Conservation (phyloP, 805 yeast genomes). For the Wickerhamomyces canadensis region DNA sequence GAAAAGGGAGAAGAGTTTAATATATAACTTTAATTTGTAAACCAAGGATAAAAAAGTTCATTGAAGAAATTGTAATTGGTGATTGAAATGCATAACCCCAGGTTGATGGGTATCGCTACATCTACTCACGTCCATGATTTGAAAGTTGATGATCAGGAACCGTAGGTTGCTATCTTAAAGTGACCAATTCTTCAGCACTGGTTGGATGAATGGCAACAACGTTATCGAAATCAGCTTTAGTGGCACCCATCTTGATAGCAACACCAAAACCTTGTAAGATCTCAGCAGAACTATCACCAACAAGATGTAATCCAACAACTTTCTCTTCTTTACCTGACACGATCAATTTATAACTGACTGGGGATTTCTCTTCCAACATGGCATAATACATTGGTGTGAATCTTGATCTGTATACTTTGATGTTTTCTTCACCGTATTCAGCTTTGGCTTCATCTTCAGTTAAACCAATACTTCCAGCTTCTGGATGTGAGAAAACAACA, state of each 20-base stretch:
- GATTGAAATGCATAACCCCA: no score
- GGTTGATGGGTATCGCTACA: no score
- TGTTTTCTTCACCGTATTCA: conserved; percentile 71
- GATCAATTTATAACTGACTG: conserved; percentile 81
- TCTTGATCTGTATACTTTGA: conserved; percentile 76
- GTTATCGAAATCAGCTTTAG: conserved; percentile 89
- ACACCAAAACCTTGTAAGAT: conserved; percentile 98
- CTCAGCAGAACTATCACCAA: conserved; percentile 89
- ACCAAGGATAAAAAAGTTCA: not conserved
- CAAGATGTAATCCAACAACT: conserved; percentile 91
- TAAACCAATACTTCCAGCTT: conserved; percentile 90
- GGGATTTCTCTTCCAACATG: conserved; percentile 71
- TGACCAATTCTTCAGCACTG: conserved; percentile 95
- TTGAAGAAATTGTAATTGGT: no score
- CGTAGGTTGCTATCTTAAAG: conserved; percentile 32
- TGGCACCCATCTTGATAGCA: conserved; percentile 98
- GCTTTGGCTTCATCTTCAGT: conserved; percentile 72
- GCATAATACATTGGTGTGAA: conserved; percentile 94
- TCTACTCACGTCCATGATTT: no score
- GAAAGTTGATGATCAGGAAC: no score
- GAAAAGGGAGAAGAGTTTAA: not conserved
- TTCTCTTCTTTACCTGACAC: conserved; percentile 79
- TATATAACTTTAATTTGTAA: not conserved
- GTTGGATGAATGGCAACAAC: conserved; percentile 99
- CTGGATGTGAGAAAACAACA: conserved; percentile 98